Evolutionary conservation across 208 protist species (phyloP).

Genomic region (Leishmania aethiopica): DNA sequence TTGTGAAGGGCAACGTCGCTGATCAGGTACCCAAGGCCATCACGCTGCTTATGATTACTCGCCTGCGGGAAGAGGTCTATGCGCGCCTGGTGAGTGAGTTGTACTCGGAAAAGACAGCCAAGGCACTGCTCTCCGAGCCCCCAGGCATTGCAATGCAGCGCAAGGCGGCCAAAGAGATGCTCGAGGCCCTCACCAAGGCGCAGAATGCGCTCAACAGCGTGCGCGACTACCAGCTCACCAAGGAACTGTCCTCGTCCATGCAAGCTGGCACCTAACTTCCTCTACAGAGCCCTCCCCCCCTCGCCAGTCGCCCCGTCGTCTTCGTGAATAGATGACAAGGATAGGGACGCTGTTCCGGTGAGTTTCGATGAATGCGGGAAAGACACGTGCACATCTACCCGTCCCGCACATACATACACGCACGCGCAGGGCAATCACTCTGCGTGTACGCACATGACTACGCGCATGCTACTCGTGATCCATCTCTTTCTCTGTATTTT

Average conservation of each 20-base stretch:
- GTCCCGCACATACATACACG: not conserved
- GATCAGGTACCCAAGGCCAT: slow-evolving; percentile 98
- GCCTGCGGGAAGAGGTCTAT: slow-evolving; percentile 92
- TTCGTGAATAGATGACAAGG: not conserved
- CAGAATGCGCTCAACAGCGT: slow-evolving; percentile 85
- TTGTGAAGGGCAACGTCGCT: slow-evolving; percentile 91
- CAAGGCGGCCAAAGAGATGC: slow-evolving; percentile 90
- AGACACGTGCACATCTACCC: not conserved
- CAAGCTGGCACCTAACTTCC: not conserved
- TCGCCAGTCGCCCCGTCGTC: not conserved
- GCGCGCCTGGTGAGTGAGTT: slow-evolving; percentile 94
- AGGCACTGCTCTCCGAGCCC: slow-evolving; percentile 94
- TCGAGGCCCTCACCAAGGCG: slow-evolving; percentile 88
- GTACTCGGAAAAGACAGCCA: slow-evolving; percentile 94
- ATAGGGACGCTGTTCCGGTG: not conserved
- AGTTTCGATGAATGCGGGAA: not conserved
- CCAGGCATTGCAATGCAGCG: slow-evolving; percentile 86
- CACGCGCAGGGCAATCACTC: too few relatives aligned
- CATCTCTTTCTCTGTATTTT: not conserved
- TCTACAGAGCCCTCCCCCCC: not conserved
- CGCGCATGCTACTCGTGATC: not conserved
- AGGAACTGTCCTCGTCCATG: slow-evolving; percentile 1
- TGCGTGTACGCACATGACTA: not conserved
- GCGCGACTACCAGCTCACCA: slow-evolving; percentile 65
- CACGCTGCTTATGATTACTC: slow-evolving; percentile 98